A percentile compares a stretch with the other conserved stretches of the same genome.
Conservation (phyloP, 1,284 basidiomycete genomes). For the Sporisorium exsertum region DNA sequence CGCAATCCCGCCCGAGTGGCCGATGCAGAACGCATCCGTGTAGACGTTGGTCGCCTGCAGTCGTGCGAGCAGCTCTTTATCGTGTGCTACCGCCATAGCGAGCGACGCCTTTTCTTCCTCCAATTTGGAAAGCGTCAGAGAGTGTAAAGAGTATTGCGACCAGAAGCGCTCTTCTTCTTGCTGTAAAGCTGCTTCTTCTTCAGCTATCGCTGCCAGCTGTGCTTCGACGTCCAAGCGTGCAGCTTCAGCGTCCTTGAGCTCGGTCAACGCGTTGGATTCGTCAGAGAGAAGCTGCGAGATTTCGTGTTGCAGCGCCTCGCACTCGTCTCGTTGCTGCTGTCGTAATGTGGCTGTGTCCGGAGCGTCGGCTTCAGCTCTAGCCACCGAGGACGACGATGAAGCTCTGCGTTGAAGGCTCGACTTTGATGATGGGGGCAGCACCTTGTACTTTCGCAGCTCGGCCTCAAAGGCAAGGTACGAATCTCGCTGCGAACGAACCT, state of each 20-base stretch:
- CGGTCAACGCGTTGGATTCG: constrained; percentile 25
- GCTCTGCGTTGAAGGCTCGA: constrained; percentile 9
- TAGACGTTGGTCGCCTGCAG: constrained; percentile 95
- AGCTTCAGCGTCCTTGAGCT: constrained; percentile 57
- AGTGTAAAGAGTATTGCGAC: constrained; percentile 80
- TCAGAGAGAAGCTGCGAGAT: constrained; percentile 45
- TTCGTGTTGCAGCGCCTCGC: constrained; percentile 20
- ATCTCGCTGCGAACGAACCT: constrained; percentile 89
- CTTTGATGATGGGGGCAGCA: constrained; percentile 20
- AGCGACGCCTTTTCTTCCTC: constrained; percentile 78
- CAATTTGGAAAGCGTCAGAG: constrained; percentile 77
- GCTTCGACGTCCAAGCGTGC: constrained; percentile 74
- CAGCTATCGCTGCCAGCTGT: constrained; percentile 79
- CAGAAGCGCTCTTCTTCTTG: constrained; percentile 89
- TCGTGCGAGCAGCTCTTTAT: constrained; percentile 77
- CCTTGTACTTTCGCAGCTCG: constrained; percentile 50
- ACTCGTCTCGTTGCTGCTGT: constrained; percentile 13
- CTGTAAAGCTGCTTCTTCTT: constrained; percentile 80
- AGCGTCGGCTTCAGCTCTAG: constrained; percentile 8
- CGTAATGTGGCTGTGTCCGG: constrained; percentile 13
- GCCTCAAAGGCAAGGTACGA: constrained; percentile 73
- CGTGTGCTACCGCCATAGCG: constrained; percentile 74
- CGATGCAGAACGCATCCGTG: constrained; percentile 98
- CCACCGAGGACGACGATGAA: constrained; percentile 10
- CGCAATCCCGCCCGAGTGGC: constrained; percentile 87